Percentiles rank a stretch among this genome's conserved stretches.
Evolutionary conservation across 83 land plant species (phyloP).

Genomic region (Diphasiastrum complanatum): DNA sequence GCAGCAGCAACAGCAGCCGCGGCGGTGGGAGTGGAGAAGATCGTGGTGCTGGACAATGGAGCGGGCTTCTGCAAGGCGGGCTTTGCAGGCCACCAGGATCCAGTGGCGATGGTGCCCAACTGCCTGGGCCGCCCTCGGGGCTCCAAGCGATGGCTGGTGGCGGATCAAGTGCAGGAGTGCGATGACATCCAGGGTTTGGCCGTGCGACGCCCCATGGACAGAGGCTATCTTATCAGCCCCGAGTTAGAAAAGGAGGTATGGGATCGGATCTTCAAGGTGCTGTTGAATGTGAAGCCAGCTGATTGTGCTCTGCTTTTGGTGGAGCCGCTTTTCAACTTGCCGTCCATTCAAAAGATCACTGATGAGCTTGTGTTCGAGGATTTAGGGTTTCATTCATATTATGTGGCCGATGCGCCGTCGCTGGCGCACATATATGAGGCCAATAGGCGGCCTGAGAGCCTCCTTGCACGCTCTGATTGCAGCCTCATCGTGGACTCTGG

Average conservation of each 20-base stretch:
- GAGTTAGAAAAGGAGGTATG: constrained; percentile 76
- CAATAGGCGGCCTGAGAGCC: constrained; percentile 34
- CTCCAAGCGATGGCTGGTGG: constrained; percentile 56
- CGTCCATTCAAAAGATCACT: constrained; percentile 47
- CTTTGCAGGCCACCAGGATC: constrained; percentile 65
- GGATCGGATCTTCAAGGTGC: constrained; percentile 66
- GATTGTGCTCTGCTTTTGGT: constrained; percentile 55
- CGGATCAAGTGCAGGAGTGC: constrained; percentile 51
- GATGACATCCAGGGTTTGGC: constrained; percentile 62
- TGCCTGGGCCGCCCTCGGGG: constrained; percentile 54
- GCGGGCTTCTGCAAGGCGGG: constrained; percentile 84
- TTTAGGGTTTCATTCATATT: constrained; percentile 58
- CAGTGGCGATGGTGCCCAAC: constrained; percentile 67
- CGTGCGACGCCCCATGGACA: constrained; percentile 82
- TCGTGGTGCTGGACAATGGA: constrained; percentile 92
- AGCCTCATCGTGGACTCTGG: constrained; percentile 93
- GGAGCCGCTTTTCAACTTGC: constrained; percentile 74
- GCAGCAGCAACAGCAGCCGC: too few relatives aligned
- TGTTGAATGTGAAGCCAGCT: constrained; percentile 45
- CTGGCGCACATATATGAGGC: constrained; percentile 33
- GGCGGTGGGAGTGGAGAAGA: too few relatives aligned
- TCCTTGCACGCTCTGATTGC: constrained; percentile 44
- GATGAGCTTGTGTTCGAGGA: constrained; percentile 91
- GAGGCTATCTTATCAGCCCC: constrained; percentile 76
- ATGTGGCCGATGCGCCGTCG: constrained; percentile 49